phyloP scores from a whole-genome alignment of 1,284 basidiomycete species.

The Ganoderma multipileum region DNA sequence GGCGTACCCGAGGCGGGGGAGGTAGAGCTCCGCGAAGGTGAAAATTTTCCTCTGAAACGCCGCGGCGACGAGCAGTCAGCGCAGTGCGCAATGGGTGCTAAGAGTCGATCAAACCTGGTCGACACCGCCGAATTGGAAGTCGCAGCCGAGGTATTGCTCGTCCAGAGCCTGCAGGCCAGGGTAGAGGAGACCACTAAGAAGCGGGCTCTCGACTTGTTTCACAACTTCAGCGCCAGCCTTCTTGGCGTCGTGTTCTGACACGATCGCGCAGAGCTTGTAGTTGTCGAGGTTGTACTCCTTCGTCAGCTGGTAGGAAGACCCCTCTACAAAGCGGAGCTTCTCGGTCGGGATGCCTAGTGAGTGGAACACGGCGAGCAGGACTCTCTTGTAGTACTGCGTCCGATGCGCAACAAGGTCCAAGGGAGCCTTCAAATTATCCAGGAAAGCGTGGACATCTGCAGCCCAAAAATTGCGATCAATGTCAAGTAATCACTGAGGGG shows the following conservation, averaged over 20 bases:
- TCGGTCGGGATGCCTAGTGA: constrained; percentile 92
- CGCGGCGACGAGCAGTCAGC: background rate
- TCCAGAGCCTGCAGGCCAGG: constrained; percentile 97
- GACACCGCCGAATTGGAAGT: constrained; percentile 98
- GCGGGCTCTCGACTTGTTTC: constrained; percentile 94
- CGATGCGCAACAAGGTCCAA: constrained; percentile 92
- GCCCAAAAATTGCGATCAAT: background rate
- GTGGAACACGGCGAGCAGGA: constrained; percentile 86
- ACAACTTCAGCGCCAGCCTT: constrained; percentile 99
- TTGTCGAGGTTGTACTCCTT: constrained; percentile 95
- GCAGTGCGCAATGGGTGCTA: background rate
- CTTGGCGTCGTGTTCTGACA: constrained; percentile 96
- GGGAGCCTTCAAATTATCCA: constrained; percentile 98
- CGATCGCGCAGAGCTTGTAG: constrained; percentile 89
- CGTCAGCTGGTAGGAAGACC: constrained; percentile 92
- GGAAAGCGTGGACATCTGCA: constrained; percentile 94
- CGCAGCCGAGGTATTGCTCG: constrained; percentile 94
- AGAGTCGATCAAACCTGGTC: constrained; percentile 76
- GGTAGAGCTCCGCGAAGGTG: constrained; percentile 95
- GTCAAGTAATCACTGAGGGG: background rate
- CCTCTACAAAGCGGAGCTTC: constrained; percentile 86
- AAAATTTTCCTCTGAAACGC: constrained; percentile 93
- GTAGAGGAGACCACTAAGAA: constrained; percentile 93
- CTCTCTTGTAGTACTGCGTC: constrained; percentile 88
- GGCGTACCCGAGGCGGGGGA: constrained; percentile 91